Evolutionary conservation across 2,329 filamentous ascomycete genomes (phyloP).

Genomic region (Phyllosticta capitalensis): DNA sequence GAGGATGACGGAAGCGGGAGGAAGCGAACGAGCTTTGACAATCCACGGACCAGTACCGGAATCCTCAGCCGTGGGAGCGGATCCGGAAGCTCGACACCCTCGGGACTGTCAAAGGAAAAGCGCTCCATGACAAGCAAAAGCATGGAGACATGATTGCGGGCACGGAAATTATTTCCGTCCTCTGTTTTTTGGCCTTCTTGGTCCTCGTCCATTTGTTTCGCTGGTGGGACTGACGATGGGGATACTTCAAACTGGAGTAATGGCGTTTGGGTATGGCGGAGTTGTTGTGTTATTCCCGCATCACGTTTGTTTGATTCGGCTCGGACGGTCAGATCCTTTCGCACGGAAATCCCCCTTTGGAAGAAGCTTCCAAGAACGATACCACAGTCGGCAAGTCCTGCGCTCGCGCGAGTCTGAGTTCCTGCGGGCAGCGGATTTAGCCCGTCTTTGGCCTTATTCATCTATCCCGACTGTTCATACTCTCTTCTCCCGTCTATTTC

Average conservation of each 20-base stretch:
- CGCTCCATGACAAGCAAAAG: slow-evolving; percentile 7
- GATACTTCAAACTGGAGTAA: background rate
- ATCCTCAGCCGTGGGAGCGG: background rate
- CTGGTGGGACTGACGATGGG: background rate
- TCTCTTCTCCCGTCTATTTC: background rate
- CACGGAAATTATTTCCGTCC: background rate
- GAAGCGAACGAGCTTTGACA: slow-evolving; percentile 27
- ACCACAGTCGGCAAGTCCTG: background rate
- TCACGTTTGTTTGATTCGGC: background rate
- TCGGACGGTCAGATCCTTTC: background rate
- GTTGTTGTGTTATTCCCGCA: background rate
- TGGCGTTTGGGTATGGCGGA: background rate
- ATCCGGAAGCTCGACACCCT: slow-evolving; percentile 6
- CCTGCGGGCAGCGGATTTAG: background rate
- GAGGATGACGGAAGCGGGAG: slow-evolving; percentile 18
- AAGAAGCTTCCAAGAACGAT: background rate
- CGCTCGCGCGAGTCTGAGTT: background rate
- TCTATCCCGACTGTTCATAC: background rate
- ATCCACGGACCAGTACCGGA: slow-evolving; percentile 8
- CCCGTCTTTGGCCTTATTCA: background rate
- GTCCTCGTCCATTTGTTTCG: background rate
- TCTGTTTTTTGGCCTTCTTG: background rate
- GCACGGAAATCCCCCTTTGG: background rate
- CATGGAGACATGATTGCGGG: slow-evolving; percentile 3
- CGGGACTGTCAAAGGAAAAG: slow-evolving; percentile 5